Evolutionary conservation across 169 alveolate genomes (phyloP).

Genomic region (Cryptosporidium canis): DNA sequence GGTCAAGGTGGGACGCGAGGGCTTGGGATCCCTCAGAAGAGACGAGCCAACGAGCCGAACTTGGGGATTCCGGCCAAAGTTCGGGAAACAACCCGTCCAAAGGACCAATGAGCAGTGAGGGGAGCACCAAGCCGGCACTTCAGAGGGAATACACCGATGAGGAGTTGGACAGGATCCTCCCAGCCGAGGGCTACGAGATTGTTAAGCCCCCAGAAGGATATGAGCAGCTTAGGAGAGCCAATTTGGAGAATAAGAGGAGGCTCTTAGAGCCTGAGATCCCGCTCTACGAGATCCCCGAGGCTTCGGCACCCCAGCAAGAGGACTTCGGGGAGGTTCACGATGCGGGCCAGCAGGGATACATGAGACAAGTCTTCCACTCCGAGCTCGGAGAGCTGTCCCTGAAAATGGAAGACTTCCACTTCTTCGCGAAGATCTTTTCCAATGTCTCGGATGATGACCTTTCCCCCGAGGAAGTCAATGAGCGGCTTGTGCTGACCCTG

Average conservation of each 20-base stretch:
- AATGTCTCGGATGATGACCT: slow-evolving; percentile 92
- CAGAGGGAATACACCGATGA: slow-evolving; percentile 92
- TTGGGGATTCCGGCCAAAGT: background rate
- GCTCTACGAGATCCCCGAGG: slow-evolving; percentile 84
- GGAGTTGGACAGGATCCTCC: slow-evolving; percentile 93
- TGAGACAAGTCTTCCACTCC: slow-evolving; percentile 74
- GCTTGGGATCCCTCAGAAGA: background rate
- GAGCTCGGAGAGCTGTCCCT: slow-evolving; percentile 85
- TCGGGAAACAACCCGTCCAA: background rate
- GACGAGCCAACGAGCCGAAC: background rate
- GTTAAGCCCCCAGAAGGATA: slow-evolving; percentile 91
- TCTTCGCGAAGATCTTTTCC: slow-evolving; percentile 87
- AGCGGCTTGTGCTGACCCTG: slow-evolving; percentile 93
- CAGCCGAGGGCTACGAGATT: slow-evolving; percentile 91
- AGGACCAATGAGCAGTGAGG: background rate
- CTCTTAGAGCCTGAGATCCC: slow-evolving; percentile 79
- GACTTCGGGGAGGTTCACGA: slow-evolving; percentile 44
- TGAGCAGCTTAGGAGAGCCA: slow-evolving; percentile 77
- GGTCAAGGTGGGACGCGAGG: slow-evolving; percentile 42
- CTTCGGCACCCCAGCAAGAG: slow-evolving; percentile 63
- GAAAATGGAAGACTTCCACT: slow-evolving; percentile 91
- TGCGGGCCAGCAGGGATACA: slow-evolving; percentile 13
- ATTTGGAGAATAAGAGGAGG: slow-evolving; percentile 73
- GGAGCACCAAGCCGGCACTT: background rate
- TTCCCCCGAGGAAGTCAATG: slow-evolving; percentile 94